Conservation (phyloP, 176 grass and related monocot species). For the Musa itinerans region DNA sequence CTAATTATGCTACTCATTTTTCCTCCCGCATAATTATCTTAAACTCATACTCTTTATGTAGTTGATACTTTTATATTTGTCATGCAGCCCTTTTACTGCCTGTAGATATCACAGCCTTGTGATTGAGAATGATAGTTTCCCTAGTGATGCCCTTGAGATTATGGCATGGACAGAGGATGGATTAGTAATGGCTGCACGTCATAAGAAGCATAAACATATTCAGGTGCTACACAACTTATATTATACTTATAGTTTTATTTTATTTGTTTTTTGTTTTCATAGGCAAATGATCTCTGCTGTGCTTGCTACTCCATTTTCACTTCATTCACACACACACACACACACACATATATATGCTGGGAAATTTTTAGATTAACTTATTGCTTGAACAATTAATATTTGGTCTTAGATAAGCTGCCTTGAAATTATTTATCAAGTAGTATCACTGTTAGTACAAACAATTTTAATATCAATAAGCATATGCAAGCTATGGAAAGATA, state of each 20-base stretch:
- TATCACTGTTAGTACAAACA: too few species aligned
- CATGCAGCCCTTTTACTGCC: conserved; percentile 68
- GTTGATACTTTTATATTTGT: neutral
- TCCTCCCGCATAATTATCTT: conserved; percentile 17
- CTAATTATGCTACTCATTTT: neutral
- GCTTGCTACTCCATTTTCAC: too few species aligned
- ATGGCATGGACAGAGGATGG: conserved; percentile 92
- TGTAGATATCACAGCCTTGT: conserved; percentile 93
- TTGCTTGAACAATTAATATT: neutral
- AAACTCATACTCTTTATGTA: neutral
- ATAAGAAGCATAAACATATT: conserved; percentile 77
- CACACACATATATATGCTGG: neutral
- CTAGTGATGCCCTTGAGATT: conserved; percentile 55
- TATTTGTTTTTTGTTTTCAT: too few species aligned
- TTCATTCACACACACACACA: too few species aligned
- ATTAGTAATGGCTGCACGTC: conserved; percentile 44
- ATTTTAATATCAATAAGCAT: too few species aligned
- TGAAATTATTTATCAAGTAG: neutral
- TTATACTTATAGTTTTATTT: too few species aligned
- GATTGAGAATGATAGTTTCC: conserved; percentile 83
- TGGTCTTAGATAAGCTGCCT: neutral
- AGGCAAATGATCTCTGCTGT: too few species aligned
- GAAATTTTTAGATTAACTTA: neutral
- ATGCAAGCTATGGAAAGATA: too few species aligned
- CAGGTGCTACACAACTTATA: conserved; percentile 10